phyloP scores from a whole-genome alignment of 2,329 filamentous ascomycete genomes.

The Cadophora sp. region DNA sequence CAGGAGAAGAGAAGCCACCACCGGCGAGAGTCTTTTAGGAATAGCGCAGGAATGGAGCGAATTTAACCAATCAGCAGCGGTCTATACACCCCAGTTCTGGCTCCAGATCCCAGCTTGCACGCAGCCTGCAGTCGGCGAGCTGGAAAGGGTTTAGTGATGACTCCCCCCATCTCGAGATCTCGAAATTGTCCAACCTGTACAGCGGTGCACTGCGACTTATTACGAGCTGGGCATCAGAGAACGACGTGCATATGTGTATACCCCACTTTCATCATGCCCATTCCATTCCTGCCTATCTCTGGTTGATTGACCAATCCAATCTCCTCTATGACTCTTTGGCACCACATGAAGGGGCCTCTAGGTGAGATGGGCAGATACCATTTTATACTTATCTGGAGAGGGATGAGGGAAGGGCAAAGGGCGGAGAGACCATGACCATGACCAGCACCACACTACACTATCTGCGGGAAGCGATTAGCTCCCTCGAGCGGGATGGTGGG shows the following conservation, averaged over 20 bases:
- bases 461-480: neutral
- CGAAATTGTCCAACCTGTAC: neutral
- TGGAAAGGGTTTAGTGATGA: neutral
- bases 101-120: neutral
- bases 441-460: too few species aligned
- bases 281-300: too few species aligned
- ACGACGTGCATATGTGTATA: neutral
- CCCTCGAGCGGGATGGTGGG: neutral
- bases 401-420: neutral
- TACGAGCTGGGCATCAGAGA: neutral
- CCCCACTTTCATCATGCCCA: neutral
- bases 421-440: too few species aligned
- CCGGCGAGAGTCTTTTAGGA: conserved; percentile 12
- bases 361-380: neutral
- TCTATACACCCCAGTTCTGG: neutral
- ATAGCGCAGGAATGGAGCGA: neutral
- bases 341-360: conserved; percentile 15
- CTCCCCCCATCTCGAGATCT: neutral
- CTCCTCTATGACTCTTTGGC: conserved; percentile 19
- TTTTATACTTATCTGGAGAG: too few species aligned
- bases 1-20: neutral
- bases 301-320: conserved; percentile 22
- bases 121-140: neutral
- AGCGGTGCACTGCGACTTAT: neutral
- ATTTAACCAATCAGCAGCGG: neutral